Percentiles rank a stretch among this genome's conserved stretches.
Evolutionary conservation across 2,329 filamentous ascomycete genomes (phyloP).

Genomic region (Beauveria sp.): DNA sequence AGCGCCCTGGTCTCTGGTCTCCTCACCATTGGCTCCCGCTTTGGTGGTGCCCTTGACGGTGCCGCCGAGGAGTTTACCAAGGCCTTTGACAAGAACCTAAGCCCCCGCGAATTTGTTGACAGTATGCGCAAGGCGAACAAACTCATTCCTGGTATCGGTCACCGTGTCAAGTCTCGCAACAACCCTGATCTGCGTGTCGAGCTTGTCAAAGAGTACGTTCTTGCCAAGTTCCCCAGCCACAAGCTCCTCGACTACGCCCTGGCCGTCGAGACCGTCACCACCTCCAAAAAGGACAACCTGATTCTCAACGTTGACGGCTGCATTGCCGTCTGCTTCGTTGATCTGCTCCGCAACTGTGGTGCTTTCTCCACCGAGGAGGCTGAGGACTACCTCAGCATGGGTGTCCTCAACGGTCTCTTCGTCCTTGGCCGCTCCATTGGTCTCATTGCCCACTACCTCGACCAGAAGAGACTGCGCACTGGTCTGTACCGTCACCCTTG

Average conservation of each 20-base stretch:
- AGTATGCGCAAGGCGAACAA: slow-evolving; percentile 99
- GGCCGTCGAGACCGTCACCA: slow-evolving; percentile 95
- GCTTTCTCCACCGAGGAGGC: slow-evolving; percentile 94
- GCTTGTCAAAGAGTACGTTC: slow-evolving; percentile 97
- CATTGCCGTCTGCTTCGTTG: slow-evolving; percentile 97
- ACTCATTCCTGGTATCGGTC: slow-evolving; percentile 97
- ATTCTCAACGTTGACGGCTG: slow-evolving; percentile 99
- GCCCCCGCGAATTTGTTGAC: slow-evolving; percentile 97
- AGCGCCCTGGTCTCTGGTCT: slow-evolving; percentile 92
- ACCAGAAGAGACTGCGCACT: slow-evolving; percentile 98
- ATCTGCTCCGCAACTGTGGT: slow-evolving; percentile 94
- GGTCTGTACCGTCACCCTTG: slow-evolving; percentile 98
- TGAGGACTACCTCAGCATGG: slow-evolving; percentile 98
- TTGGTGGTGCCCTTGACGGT: slow-evolving; percentile 96
- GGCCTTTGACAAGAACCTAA: slow-evolving; percentile 96
- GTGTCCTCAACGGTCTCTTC: slow-evolving; percentile 98
- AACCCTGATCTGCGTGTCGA: slow-evolving; percentile 99
- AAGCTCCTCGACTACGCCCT: slow-evolving; percentile 99
- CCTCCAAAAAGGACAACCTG: slow-evolving; percentile 99
- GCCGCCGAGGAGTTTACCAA: slow-evolving; percentile 98
- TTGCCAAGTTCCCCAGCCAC: slow-evolving; percentile 94
- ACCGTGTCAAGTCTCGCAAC: slow-evolving; percentile 99
- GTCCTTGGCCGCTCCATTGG: slow-evolving; percentile 94
- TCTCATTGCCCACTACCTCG: slow-evolving; percentile 98
- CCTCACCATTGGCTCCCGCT: slow-evolving; percentile 93